Evolutionary conservation across 768 basidiomycete species (phyloP), one percentile per base, ranked within the genome.

Genomic region (Porpolomopsis calyptriformis): DNA sequence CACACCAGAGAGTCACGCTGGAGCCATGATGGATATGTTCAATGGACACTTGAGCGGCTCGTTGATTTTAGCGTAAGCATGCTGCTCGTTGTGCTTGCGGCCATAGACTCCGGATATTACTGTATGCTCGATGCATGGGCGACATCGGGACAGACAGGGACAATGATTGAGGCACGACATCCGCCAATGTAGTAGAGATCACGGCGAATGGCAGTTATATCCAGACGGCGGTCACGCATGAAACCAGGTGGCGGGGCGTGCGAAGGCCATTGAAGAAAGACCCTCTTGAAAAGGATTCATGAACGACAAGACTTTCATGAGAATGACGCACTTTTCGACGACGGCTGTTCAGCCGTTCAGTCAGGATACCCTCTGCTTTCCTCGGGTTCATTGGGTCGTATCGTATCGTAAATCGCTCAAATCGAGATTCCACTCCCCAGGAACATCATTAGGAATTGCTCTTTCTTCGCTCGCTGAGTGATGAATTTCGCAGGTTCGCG

Each of bases 31-130:
- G 8, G 19, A 42, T 14, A 42, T 5, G 40, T 42, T 42, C 19
- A 42, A 10, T 5, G 40, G 40, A 26, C 40, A 42, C 40, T 42
- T 42, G 5, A 42, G 24, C 40, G 23, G 25, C 11, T 42, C 24
- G 40, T 42, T 42, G 24, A 42, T 19, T 26, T 42, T 42, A 5
- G 40, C 24, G 40, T 20, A 42, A 42, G 40, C 40, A 42, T 42
- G 40, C 16, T 19, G 6, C 40, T 16, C 14, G 25, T 42, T 42
- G 40, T 42, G 40, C 20, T 24, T 26, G 40, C 23, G 23, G 14
- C 40, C 40, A n/a, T 8, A 9, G 19, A 9, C 8, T 42, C 40
- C 40, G 16, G 19, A 19, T 19, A 23, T 26, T 10, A 42, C 40
- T 19, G 40, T 42, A 26, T 42, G 40, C 22, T 42, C 40, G 19